phyloP scores from a whole-genome alignment of 2,329 filamentous ascomycete species.

The Knoxdaviesia capensis region DNA sequence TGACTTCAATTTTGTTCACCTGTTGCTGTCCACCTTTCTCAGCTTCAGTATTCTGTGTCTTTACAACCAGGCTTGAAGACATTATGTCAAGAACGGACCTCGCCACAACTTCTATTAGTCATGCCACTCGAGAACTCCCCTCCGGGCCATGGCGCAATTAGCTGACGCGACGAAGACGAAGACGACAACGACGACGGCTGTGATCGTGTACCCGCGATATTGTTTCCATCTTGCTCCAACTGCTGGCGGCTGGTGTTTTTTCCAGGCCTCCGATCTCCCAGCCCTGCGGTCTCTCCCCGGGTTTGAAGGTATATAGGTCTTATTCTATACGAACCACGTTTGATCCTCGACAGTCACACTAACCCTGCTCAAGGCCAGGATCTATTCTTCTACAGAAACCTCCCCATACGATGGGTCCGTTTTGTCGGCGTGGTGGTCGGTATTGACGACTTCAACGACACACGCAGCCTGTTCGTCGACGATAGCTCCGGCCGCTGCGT shows the following conservation, averaged over 20 bases:
- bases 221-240: constrained; percentile 44
- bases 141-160: too few relatives aligned
- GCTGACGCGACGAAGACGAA: too few relatives aligned
- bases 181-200: constrained; percentile 12
- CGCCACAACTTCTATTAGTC: too few relatives aligned
- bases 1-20: too few relatives aligned
- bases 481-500: constrained; percentile 43
- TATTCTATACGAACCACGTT: background rate
- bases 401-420: constrained; percentile 59
- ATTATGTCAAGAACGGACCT: too few relatives aligned
- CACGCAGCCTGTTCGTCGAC: constrained; percentile 37
- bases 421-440: constrained; percentile 51
- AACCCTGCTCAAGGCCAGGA: constrained; percentile 20
- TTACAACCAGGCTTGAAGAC: too few relatives aligned
- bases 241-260: constrained; percentile 35
- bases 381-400: constrained; percentile 48
- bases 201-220: constrained; percentile 34
- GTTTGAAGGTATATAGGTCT: constrained; percentile 25
- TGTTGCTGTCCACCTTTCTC: too few relatives aligned
- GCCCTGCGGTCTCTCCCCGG: constrained; percentile 24
- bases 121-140: too few relatives aligned
- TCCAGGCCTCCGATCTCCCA: constrained; percentile 30
- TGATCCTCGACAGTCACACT: background rate
- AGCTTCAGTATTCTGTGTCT: too few relatives aligned
- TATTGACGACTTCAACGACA: constrained; percentile 26